Evolutionary conservation across 768 basidiomycete species (phyloP).

Genomic region (Psilocybe subaeruginosa): DNA sequence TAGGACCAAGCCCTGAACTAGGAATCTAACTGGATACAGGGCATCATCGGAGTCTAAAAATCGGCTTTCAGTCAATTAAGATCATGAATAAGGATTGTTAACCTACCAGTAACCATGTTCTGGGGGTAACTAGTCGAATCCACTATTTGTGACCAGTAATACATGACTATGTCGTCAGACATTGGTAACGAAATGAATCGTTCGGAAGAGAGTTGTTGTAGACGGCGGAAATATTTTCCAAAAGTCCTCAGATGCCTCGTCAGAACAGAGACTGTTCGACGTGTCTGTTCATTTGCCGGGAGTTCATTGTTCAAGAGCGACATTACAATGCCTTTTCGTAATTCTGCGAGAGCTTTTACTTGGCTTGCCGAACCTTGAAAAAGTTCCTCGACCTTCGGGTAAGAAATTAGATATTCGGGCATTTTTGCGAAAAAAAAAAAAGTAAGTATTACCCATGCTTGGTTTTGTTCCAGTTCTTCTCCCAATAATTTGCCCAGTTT

Average conservation of each 20-base stretch:
- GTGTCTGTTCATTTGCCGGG: constrained; percentile 36
- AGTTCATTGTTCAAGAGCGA: constrained; percentile 39
- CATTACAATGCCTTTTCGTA: constrained; percentile 58
- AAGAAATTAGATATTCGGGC: constrained; percentile 5
- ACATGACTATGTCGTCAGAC: constrained; percentile 71
- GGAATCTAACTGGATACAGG: constrained; percentile 74
- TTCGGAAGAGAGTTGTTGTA: constrained; percentile 62
- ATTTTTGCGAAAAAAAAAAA: background rate
- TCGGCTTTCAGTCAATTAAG: background rate
- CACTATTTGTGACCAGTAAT: constrained; percentile 82
- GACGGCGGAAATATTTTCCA: constrained; percentile 79
- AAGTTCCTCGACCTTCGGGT: constrained; percentile 57
- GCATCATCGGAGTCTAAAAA: constrained; percentile 62
- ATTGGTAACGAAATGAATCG: constrained; percentile 67
- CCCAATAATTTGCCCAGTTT: constrained; percentile 44
- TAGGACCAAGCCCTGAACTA: constrained; percentile 84
- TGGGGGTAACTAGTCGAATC: constrained; percentile 62
- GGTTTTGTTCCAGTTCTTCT: constrained; percentile 46
- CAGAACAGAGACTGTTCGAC: constrained; percentile 55
- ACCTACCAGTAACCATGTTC: constrained; percentile 58
- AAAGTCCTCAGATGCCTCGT: constrained; percentile 72
- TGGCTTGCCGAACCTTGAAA: constrained; percentile 64
- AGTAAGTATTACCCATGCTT: constrained; percentile 52
- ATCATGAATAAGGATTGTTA: background rate
- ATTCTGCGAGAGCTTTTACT: constrained; percentile 53